Evolutionary conservation across 495 filamentous ascomycete genomes (phyloP), one percentile per base, ranked within the genome.

Genomic region (Penicillium desertorum): DNA sequence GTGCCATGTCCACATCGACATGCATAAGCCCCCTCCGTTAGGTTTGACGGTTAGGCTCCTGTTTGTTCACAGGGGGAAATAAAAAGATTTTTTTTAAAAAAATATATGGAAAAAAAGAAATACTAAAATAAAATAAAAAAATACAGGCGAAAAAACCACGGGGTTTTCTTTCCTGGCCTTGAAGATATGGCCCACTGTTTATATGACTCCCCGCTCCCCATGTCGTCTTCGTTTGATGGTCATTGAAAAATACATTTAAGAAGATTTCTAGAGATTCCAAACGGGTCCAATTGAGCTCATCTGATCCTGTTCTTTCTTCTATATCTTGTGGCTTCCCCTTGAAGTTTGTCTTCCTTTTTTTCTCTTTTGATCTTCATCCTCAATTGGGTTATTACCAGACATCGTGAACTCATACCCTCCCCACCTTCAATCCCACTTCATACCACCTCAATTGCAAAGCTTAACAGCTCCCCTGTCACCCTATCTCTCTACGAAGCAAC

Each of bases 131-230:
- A 19, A 47, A 12, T 12, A 10, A 47, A 61, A 60, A 49, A 27
- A 32, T 11, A 20, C 41, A 61, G 53, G 54, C 32, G 50, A 30
- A 54, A 61, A 54, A 58, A 41, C 30, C 45, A 66, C 54, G 56
- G 64, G 53, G 49, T 61, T 58, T 62, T 63, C 62, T 37, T 30
- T 34, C 32, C 36, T 56, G 64, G 57, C 59, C 63, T 65, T 67
- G 61, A 60, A 67, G 59, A 64, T 60, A 69, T 71, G 71, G 69
- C 63, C 70, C 73, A 74, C 71, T 62, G 67, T 72, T 69, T 76
- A 76, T 73, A 74, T 69, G 67, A 70, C 62, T 71, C 71, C 71
- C 73, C 71, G 69, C 71, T 70, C 60, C 71, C 69, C 71, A 71
- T 71, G 64, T 65, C 57, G 54, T 66, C 54, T 39, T 59, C 54